A percentile compares a stretch with the other conserved stretches of the same genome.
Evolutionary conservation across 371 early-diverging fungal species (phyloP).

Genomic region (Nosema muscidifuracis): DNA sequence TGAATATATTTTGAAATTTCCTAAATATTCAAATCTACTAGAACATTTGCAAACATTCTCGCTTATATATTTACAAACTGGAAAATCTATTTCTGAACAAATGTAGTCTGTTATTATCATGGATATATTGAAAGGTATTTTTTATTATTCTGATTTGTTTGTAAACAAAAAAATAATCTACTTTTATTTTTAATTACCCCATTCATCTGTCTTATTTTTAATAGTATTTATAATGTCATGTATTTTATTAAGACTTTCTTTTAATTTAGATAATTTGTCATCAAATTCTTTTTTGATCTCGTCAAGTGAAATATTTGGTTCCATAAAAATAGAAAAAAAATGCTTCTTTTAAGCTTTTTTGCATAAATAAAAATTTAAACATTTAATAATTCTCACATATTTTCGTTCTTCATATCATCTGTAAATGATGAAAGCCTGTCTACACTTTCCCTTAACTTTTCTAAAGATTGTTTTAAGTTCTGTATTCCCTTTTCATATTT

Average conservation of each 20-base stretch:
- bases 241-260: too few relatives aligned
- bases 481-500: constrained; percentile 7
- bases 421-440: background rate
- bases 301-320: too few relatives aligned
- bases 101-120: constrained; percentile 25
- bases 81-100: constrained; percentile 42
- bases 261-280: too few relatives aligned
- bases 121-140: background rate
- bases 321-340: background rate
- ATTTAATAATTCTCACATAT: too few relatives aligned
- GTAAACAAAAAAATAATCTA: background rate
- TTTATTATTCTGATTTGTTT: background rate
- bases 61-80: constrained; percentile 41
- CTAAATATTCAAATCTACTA: constrained; percentile 18
- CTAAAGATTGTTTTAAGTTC: constrained; percentile 11
- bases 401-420: constrained; percentile 3
- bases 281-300: too few relatives aligned
- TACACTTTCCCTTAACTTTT: background rate
- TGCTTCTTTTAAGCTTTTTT: background rate
- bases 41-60: constrained; percentile 14
- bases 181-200: too few relatives aligned
- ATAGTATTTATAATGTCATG: too few relatives aligned
- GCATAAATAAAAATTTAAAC: background rate
- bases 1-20: constrained; percentile 26
- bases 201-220: too few relatives aligned